Percentiles rank a stretch among this genome's conserved stretches.
phyloP scores from a whole-genome alignment of 331 rosid species.

The Cucumis variabilis region DNA sequence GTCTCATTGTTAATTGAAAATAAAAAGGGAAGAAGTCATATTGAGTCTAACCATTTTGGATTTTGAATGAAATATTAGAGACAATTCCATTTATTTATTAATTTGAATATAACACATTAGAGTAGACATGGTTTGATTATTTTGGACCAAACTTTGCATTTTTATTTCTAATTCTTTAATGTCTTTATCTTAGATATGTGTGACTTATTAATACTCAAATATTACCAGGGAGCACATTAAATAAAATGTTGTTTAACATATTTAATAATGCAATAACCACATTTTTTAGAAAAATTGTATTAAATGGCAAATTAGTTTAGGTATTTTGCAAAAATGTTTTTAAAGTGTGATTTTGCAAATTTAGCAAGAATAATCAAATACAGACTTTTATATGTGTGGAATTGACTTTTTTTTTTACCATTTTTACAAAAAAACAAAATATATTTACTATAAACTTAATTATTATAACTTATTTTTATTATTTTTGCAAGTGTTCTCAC shows the following conservation, averaged over 20 bases:
- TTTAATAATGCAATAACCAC: background rate
- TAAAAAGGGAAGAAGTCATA: background rate
- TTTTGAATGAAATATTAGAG: background rate
- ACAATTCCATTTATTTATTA: background rate
- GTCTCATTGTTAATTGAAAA: background rate
- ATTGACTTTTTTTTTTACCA: too few relatives aligned
- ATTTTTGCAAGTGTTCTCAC: too few relatives aligned
- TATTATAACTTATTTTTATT: too few relatives aligned
- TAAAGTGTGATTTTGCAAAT: too few relatives aligned
- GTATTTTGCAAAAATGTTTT: too few relatives aligned
- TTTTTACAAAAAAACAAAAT: too few relatives aligned
- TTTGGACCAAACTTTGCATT: background rate
- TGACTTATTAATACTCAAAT: background rate
- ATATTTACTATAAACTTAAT: too few relatives aligned
- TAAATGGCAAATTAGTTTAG: too few relatives aligned
- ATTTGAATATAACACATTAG: background rate
- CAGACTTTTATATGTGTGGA: too few relatives aligned
- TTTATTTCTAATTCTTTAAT: background rate
- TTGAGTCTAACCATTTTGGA: background rate
- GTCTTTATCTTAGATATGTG: background rate
- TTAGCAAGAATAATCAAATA: too few relatives aligned
- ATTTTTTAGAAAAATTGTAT: too few relatives aligned
- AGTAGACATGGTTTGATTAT: background rate
- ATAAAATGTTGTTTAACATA: background rate
- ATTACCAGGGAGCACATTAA: background rate